Base-by-base conservation (phyloP, 257 asterid genomes). In the Nicotiana paniculata region DNA sequence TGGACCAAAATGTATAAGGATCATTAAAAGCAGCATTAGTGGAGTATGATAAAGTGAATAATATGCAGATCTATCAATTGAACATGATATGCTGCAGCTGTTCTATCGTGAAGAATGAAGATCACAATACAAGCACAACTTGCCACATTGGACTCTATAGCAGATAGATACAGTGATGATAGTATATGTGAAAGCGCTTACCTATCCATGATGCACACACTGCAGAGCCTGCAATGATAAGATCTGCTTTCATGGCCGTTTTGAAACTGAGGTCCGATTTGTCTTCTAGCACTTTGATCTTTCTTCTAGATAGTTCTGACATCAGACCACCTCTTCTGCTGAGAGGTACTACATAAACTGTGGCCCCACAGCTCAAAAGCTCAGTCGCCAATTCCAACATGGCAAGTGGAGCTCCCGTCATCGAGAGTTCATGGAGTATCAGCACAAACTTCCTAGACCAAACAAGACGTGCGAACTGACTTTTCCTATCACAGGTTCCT, bases 401-500 rank as follows among this genome's bases (percentile, higher is more conserved):
- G 32, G 98, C 99, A 68, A 96, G 97, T 35, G 99, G 99, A 79
- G 99, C 98, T 58, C 99, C 99, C 77, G 99, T 96, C 97, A 94
- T 92, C 18, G 98, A 92, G 77, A 96, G 86, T 91, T 96, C 99
- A 84, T 96, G 99, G 85, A 96, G 92, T 63, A 96, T 90, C 85
- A 96, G 85, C 54, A 96, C 98, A 83, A 96, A 94, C 79, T 93
- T 96, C 82, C 99, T 91, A 15, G 99, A 96, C 99, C 99, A 96
- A 83, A 94, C 99, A 39, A 96, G 92, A 33, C 97, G 97, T 6
- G 98, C 97, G 85, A 96, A 94, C n/a, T 96, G 97, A 58, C 97
- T 95, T 83, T 90, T 94, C 88, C 98, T 88, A 77, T 96, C 97
- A 82, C 99, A 96, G 55, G 99, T 96, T 35, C 98, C 99, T 30